phyloP scores from a whole-genome alignment of 495 filamentous ascomycete species.

The Podospora comata region DNA sequence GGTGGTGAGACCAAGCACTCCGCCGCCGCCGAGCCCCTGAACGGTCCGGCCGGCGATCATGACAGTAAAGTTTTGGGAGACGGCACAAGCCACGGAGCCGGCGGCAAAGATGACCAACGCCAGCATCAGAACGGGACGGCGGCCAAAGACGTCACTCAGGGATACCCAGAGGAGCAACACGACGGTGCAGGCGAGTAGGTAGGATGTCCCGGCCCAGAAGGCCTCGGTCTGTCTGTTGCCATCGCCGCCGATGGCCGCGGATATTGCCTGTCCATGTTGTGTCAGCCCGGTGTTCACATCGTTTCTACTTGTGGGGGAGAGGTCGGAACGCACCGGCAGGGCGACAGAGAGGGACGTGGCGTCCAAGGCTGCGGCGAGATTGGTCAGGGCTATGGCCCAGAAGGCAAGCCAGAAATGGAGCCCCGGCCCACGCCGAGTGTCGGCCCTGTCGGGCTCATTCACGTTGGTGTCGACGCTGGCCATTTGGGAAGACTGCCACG shows the following conservation, averaged over 20 bases:
- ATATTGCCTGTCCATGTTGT: not conserved
- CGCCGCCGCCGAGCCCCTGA: slow-evolving; percentile 72
- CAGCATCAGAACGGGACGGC: slow-evolving; percentile 65
- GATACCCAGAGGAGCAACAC: slow-evolving; percentile 43
- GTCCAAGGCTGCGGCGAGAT: not conserved
- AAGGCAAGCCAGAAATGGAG: not conserved
- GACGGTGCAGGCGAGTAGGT: slow-evolving; percentile 49
- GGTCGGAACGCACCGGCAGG: not conserved
- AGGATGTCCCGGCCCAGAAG: slow-evolving; percentile 59
- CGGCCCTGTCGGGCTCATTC: not conserved
- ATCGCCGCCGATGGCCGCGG: not conserved
- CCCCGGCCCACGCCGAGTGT: not conserved
- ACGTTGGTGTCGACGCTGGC: not conserved
- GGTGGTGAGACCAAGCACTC: slow-evolving; percentile 66
- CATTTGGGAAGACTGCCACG: not conserved
- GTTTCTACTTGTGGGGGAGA: not conserved
- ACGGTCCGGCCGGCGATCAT: slow-evolving; percentile 66
- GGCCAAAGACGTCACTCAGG: slow-evolving; percentile 65
- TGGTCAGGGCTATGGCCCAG: not conserved
- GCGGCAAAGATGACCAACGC: slow-evolving; percentile 59
- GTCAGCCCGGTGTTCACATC: not conserved
- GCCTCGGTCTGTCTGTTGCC: slow-evolving; percentile 35
- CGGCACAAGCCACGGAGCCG: slow-evolving; percentile 63
- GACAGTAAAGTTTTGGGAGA: slow-evolving; percentile 61
- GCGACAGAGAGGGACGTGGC: not conserved